Evolutionary conservation across 73 alveolate species (phyloP).

Genomic region (Paramecium bursaria): DNA sequence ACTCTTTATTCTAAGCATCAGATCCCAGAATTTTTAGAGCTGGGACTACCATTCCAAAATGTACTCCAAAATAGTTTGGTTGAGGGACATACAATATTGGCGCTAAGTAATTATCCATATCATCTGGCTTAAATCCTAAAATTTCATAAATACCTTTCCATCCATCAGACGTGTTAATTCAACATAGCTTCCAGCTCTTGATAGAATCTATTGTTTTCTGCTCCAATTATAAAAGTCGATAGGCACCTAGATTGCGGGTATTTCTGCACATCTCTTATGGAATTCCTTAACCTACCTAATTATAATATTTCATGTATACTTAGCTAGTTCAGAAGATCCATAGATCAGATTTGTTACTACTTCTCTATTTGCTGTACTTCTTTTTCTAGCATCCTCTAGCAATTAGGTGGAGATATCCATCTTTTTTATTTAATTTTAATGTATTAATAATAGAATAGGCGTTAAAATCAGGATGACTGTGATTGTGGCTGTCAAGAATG

Average conservation of each 20-base stretch:
- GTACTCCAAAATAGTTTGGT: conserved; percentile 62
- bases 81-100: conserved; percentile 38
- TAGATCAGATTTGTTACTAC: conserved; percentile 1
- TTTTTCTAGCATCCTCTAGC: conserved; percentile 23
- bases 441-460: no score
- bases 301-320: not conserved
- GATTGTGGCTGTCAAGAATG: conserved; percentile 9
- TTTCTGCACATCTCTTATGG: not conserved
- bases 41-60: conserved; percentile 66
- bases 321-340: conserved; percentile 39
- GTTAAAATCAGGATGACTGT: conserved; percentile 45
- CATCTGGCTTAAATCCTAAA: conserved; percentile 21
- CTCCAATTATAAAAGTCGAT: conserved; percentile 57
- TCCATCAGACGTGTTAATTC: conserved; percentile 6
- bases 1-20: conserved; percentile 50
- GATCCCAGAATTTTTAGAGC: conserved; percentile 64
- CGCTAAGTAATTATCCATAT: conserved; percentile 12
- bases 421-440: no score
- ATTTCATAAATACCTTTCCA: conserved; percentile 7
- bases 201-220: conserved; percentile 30
- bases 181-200: not conserved
- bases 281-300: not conserved
- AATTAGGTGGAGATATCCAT: not conserved
- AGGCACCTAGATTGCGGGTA: conserved; percentile 13
- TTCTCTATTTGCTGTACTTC: not conserved